Evolutionary conservation across 2,329 filamentous ascomycete species (phyloP).

Genomic region (Verticillium dahliae): DNA sequence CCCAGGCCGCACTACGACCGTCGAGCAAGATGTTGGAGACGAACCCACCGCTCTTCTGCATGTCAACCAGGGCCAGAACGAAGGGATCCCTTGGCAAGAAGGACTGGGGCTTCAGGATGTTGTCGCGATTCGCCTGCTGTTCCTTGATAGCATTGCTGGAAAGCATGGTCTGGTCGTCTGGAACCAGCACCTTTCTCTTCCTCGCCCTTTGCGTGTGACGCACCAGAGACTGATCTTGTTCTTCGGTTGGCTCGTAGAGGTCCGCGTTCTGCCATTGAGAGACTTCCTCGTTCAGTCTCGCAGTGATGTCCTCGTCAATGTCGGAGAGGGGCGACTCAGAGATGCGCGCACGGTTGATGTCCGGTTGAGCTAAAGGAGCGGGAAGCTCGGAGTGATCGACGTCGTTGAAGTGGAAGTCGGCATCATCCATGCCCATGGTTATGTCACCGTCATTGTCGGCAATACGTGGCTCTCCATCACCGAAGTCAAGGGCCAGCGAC

Average conservation of each 20-base stretch:
- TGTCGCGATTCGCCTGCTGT: conserved; percentile 78
- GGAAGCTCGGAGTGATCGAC: conserved; percentile 53
- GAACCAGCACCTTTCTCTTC: conserved; percentile 73
- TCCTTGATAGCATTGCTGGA: conserved; percentile 73
- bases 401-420: conserved; percentile 57
- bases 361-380: conserved; percentile 35
- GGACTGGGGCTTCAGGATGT: conserved; percentile 74
- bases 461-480: conserved; percentile 47
- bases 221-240: conserved; percentile 50
- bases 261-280: conserved; percentile 45
- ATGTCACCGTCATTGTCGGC: conserved; percentile 60
- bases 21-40: conserved; percentile 82
- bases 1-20: conserved; percentile 73
- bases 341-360: conserved; percentile 51
- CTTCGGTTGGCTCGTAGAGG: conserved; percentile 55
- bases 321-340: conserved; percentile 67
- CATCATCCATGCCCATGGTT: conserved; percentile 54
- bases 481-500: conserved; percentile 46
- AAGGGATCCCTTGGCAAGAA: conserved; percentile 86
- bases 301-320: conserved; percentile 42
- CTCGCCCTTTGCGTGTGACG: conserved; percentile 64
- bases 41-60: conserved; percentile 88
- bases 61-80: conserved; percentile 78
- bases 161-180: conserved; percentile 77
- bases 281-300: conserved; percentile 47